Percentiles rank a stretch among this genome's conserved stretches.
Conservation (phyloP, 345 rosid species). For the Durio zibethinus region DNA sequence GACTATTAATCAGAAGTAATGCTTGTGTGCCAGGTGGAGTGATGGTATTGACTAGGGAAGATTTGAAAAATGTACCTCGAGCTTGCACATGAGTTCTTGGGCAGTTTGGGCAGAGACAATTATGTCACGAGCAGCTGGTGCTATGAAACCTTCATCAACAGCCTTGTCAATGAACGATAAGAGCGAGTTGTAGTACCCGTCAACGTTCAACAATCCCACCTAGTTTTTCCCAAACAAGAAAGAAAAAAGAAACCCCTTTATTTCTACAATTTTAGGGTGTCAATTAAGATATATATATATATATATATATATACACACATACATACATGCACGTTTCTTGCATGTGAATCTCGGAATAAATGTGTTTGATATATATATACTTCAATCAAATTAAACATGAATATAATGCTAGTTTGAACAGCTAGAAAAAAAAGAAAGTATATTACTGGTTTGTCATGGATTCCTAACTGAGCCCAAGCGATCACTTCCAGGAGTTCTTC, state of each 20-base stretch:
- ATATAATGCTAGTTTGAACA: neutral
- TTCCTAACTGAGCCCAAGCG: slow-evolving; percentile 81
- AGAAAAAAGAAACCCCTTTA: neutral
- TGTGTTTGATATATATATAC: neutral
- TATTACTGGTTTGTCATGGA: slow-evolving; percentile 67
- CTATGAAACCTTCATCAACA: slow-evolving; percentile 73
- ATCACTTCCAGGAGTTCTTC: slow-evolving; percentile 75
- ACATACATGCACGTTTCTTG: neutral
- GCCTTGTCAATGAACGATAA: slow-evolving; percentile 77
- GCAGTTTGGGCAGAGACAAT: slow-evolving; percentile 71
- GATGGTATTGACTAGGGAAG: neutral
- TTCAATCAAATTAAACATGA: slow-evolving; percentile 6
- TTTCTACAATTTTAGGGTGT: neutral
- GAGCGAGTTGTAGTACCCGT: slow-evolving; percentile 68
- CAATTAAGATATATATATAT: neutral
- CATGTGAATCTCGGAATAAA: neutral
- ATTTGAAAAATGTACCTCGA: slow-evolving; percentile 43
- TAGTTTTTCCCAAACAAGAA: slow-evolving; percentile 14
- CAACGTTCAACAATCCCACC: slow-evolving; percentile 77
- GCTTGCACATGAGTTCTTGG: slow-evolving; percentile 68
- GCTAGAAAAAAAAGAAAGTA: neutral
- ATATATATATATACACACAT: neutral
- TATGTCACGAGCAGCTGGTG: slow-evolving; percentile 68
- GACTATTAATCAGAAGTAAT: neutral
- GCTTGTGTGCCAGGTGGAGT: neutral